These are phyloP conservation scores for Biscogniauxia sp. DNA, from an alignment of 2,329 filamentous ascomycete species.

Conservation along the genomic window DNA sequence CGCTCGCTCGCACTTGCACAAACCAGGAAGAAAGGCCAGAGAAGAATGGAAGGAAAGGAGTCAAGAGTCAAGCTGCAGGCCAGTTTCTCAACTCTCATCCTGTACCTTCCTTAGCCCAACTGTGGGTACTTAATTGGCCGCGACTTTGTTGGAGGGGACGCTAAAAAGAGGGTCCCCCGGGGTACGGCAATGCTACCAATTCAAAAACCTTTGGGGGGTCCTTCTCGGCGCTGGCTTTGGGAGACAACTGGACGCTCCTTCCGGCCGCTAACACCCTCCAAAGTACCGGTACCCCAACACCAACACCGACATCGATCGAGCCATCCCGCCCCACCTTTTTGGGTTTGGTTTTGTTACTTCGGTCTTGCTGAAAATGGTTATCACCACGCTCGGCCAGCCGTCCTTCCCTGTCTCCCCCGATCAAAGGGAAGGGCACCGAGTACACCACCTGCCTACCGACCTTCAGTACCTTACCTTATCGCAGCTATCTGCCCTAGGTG, in stretches of 20 bases:
- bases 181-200: slow-evolving; percentile 20
- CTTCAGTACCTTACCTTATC: too few species aligned
- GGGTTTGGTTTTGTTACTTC: neutral
- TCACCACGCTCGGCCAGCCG: neutral
- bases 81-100: slow-evolving; percentile 10
- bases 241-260: too few species aligned
- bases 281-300: slow-evolving; percentile 35
- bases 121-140: slow-evolving; percentile 23
- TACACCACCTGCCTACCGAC: neutral
- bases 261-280: slow-evolving; percentile 1
- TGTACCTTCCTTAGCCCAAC: slow-evolving; percentile 1
- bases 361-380: neutral
- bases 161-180: slow-evolving; percentile 21
- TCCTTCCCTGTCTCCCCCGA: neutral
- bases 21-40: neutral
- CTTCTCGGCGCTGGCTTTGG: slow-evolving; percentile 3
- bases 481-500: too few species aligned
- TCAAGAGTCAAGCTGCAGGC: slow-evolving; percentile 5
- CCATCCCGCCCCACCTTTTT: neutral
- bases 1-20: too few species aligned
- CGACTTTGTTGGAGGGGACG: slow-evolving; percentile 23
- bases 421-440: neutral
- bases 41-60: neutral
- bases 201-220: slow-evolving; percentile 33
- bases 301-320: slow-evolving; percentile 20